Evolutionary conservation across 106 monocot species (phyloP).

Genomic region (Narthecium ossifragum): DNA sequence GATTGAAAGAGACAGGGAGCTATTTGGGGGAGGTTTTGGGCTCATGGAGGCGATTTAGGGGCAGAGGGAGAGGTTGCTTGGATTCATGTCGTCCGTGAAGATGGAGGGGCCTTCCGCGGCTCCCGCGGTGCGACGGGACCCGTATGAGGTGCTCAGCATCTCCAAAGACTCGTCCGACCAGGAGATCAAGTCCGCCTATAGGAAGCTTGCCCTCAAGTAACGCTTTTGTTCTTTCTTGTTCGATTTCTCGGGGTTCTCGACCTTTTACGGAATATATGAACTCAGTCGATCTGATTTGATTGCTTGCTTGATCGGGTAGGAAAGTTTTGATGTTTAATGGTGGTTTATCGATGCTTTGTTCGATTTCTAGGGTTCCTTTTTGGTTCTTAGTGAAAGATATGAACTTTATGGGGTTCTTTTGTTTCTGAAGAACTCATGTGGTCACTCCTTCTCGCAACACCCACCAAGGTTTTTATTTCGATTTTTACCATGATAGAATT

Average conservation of each 20-base stretch:
- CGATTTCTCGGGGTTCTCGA: neutral
- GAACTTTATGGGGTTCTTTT: no score
- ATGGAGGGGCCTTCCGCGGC: constrained; percentile 54
- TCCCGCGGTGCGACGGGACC: constrained; percentile 51
- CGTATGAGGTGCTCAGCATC: constrained; percentile 69
- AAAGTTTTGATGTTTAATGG: no score
- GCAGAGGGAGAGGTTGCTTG: neutral
- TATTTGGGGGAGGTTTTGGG: no score
- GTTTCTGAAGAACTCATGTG: no score
- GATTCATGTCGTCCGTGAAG: constrained; percentile 40
- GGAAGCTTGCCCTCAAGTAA: constrained; percentile 82
- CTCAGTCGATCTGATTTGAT: no score
- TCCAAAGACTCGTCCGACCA: constrained; percentile 68
- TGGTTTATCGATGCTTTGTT: no score
- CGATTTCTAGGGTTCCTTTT: no score
- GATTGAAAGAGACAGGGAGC: constrained; percentile 2
- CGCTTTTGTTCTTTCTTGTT: neutral
- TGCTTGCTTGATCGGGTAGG: no score
- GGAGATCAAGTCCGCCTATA: constrained; percentile 73
- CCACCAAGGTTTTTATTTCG: no score
- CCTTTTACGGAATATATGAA: neutral
- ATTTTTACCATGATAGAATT: no score
- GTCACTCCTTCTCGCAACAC: no score
- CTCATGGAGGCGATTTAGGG: neutral
- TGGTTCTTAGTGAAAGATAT: no score